These are phyloP conservation scores for Spathaspora passalidarum DNA, from an alignment of 805 yeast genomes.

Conservation along the genomic window DNA sequence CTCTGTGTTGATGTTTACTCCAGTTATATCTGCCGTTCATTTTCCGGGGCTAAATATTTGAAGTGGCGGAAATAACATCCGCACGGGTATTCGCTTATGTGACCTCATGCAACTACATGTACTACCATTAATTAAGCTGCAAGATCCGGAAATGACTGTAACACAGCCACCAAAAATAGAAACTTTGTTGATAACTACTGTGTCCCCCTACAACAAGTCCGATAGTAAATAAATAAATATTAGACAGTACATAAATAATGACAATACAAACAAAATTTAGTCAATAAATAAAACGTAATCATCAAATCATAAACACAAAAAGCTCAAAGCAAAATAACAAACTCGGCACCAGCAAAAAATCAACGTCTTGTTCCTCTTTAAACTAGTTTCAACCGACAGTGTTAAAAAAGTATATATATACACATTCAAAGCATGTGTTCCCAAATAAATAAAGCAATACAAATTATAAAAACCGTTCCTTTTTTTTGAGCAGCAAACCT, in stretches of 20 bases:
- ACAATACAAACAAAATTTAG: background rate
- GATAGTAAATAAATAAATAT: background rate
- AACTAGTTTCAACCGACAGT: constrained; percentile 1
- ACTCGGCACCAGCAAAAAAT: background rate
- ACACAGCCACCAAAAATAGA: too few species aligned
- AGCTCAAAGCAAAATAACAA: background rate
- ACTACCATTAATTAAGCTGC: too few species aligned
- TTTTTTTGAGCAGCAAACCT: background rate
- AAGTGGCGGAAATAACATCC: too few species aligned
- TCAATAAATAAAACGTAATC: constrained; percentile 5
- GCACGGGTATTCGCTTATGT: too few species aligned
- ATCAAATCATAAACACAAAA: constrained; percentile 4
- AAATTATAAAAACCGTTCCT: background rate
- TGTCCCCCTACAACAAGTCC: background rate
- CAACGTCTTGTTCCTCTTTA: background rate
- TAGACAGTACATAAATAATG: background rate
- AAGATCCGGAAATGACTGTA: too few species aligned
- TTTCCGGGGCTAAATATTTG: too few species aligned
- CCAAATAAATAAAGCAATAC: background rate
- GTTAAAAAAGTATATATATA: too few species aligned
- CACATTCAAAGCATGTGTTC: background rate
- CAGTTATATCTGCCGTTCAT: too few species aligned
- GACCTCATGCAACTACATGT: too few species aligned
- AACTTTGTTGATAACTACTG: too few species aligned
- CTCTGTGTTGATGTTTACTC: too few species aligned